Evolutionary conservation across 768 basidiomycete genomes (phyloP).

Genomic region (Calocybe cyanea): DNA sequence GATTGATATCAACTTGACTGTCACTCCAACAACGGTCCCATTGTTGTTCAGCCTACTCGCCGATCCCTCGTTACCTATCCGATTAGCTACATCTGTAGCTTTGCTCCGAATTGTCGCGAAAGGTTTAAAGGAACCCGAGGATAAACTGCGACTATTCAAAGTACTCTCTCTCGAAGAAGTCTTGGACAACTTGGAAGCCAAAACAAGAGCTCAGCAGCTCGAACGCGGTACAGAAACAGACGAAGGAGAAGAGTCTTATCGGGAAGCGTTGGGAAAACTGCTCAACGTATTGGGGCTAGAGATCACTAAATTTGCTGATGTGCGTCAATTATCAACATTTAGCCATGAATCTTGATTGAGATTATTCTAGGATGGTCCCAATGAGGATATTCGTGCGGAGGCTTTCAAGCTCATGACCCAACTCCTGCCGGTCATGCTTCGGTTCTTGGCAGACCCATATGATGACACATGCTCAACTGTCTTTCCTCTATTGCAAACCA

Average conservation of each 20-base stretch:
- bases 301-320: slow-evolving; percentile 80
- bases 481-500: slow-evolving; percentile 71
- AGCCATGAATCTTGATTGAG: background rate
- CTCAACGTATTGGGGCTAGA: slow-evolving; percentile 82
- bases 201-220: slow-evolving; percentile 63
- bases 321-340: slow-evolving; percentile 31
- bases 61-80: slow-evolving; percentile 73
- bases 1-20: slow-evolving; percentile 96
- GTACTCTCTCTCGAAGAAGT: slow-evolving; percentile 85
- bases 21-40: slow-evolving; percentile 85
- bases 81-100: slow-evolving; percentile 77
- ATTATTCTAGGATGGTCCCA: slow-evolving; percentile 49
- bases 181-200: slow-evolving; percentile 73
- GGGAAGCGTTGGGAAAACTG: slow-evolving; percentile 84
- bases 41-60: slow-evolving; percentile 81
- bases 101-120: slow-evolving; percentile 84
- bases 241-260: slow-evolving; percentile 84
- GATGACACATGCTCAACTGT: slow-evolving; percentile 87
- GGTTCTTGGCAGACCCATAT: slow-evolving; percentile 85
- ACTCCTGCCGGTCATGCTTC: slow-evolving; percentile 76
- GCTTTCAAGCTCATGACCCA: slow-evolving; percentile 61
- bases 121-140: slow-evolving; percentile 86
- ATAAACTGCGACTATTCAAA: slow-evolving; percentile 87
- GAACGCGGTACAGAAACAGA: slow-evolving; percentile 70
- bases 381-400: slow-evolving; percentile 59